Conservation (phyloP, 106 monocot species). For the Gastrodia elata region DNA sequence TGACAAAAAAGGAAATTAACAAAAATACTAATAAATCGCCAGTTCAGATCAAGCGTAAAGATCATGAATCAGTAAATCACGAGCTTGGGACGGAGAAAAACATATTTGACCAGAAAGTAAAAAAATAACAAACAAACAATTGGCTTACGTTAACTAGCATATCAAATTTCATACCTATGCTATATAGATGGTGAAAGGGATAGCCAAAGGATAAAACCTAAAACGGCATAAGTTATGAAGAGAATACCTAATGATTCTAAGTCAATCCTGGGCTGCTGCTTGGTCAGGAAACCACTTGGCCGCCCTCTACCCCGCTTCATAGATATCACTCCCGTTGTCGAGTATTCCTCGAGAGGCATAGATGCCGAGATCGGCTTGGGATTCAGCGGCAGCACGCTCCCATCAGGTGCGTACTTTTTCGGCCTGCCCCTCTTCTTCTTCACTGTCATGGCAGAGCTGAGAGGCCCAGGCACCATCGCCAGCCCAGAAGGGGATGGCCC, state of each 20-base stretch:
- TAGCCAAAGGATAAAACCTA: background rate
- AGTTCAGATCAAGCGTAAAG: background rate
- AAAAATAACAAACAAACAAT: background rate
- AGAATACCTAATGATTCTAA: constrained; percentile 38
- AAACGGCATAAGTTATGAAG: background rate
- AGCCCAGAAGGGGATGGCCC: background rate
- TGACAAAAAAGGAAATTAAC: too few relatives aligned
- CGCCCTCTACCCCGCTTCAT: constrained; percentile 75
- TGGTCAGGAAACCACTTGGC: constrained; percentile 28
- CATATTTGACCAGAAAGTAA: background rate
- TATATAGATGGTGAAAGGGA: background rate
- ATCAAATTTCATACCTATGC: background rate
- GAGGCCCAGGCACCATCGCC: background rate
- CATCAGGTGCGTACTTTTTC: constrained; percentile 80
- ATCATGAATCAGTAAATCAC: background rate
- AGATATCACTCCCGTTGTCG: constrained; percentile 14
- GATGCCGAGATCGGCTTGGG: constrained; percentile 70
- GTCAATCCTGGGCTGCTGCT: constrained; percentile 21
- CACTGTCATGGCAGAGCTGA: constrained; percentile 11
- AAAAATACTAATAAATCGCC: background rate
- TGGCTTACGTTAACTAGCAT: background rate
- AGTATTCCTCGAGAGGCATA: constrained; percentile 35
- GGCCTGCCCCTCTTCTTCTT: constrained; percentile 79
- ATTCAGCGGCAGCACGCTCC: constrained; percentile 51
- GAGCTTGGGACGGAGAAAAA: background rate